Percentiles rank a stretch among this genome's conserved stretches.
Conservation (phyloP, 2,329 filamentous ascomycete genomes). For the Fusarium graminum region DNA sequence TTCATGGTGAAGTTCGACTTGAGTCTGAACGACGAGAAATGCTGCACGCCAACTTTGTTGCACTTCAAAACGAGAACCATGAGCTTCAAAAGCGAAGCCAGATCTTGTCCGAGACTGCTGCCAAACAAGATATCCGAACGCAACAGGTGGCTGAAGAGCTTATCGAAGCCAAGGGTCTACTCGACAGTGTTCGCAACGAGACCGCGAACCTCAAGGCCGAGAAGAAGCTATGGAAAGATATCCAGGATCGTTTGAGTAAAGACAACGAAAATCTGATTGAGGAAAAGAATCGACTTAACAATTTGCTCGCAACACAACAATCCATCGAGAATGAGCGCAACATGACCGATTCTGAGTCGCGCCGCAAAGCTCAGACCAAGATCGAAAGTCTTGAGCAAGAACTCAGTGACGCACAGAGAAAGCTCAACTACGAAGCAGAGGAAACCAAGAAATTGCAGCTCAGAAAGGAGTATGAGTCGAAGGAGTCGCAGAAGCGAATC, state of each 20-base stretch:
- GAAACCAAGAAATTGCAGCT: slow-evolving; percentile 85
- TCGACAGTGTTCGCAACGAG: slow-evolving; percentile 91
- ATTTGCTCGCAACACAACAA: slow-evolving; percentile 85
- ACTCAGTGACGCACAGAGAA: slow-evolving; percentile 81
- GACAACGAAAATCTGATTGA: slow-evolving; percentile 88
- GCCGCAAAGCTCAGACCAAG: slow-evolving; percentile 81
- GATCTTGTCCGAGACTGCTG: slow-evolving; percentile 81
- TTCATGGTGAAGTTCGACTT: slow-evolving; percentile 84
- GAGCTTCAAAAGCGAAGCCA: slow-evolving; percentile 89
- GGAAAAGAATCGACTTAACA: slow-evolving; percentile 86
- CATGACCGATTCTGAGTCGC: slow-evolving; percentile 82
- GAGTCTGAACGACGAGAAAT: slow-evolving; percentile 89
- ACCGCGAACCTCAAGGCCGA: slow-evolving; percentile 94
- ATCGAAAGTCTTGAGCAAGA: slow-evolving; percentile 86
- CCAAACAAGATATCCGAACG: slow-evolving; percentile 89
- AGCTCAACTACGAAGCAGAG: slow-evolving; percentile 84
- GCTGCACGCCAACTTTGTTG: slow-evolving; percentile 86
- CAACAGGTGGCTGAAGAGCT: slow-evolving; percentile 95
- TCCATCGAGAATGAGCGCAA: slow-evolving; percentile 93
- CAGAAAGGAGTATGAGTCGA: slow-evolving; percentile 89
- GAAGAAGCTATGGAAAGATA: slow-evolving; percentile 93
- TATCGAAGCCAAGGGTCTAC: slow-evolving; percentile 82
- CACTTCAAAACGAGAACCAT: slow-evolving; percentile 85
- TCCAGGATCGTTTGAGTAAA: slow-evolving; percentile 87
- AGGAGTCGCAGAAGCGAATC: slow-evolving; percentile 89